These are phyloP conservation scores for Fusarium camptoceras DNA, from an alignment of 2,329 filamentous ascomycete genomes.

Conservation along the genomic window DNA sequence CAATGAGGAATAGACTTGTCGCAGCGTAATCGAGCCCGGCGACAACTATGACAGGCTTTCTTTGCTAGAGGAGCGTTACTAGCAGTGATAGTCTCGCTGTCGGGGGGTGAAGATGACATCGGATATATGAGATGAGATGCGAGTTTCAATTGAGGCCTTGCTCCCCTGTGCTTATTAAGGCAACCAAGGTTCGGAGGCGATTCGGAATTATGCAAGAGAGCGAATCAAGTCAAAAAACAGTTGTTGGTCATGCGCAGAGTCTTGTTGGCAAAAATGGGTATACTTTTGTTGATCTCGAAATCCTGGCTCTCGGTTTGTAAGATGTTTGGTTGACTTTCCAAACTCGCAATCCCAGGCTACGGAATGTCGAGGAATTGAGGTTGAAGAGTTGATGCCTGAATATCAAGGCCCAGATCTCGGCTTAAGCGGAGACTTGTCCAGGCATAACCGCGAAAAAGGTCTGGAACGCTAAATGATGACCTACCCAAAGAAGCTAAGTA, in stretches of 20 bases:
- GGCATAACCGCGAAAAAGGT: neutral
- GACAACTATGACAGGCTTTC: slow-evolving; percentile 64
- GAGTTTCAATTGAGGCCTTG: slow-evolving; percentile 9
- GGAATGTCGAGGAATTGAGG: slow-evolving; percentile 23
- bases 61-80: slow-evolving; percentile 29
- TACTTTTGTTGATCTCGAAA: slow-evolving; percentile 24
- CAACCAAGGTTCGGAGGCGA: slow-evolving; percentile 4
- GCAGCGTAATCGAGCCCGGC: slow-evolving; percentile 63
- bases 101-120: slow-evolving; percentile 36
- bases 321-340: slow-evolving; percentile 39
- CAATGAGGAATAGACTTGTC: slow-evolving; percentile 63
- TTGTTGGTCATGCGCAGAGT: slow-evolving; percentile 1
- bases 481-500: slow-evolving; percentile 7
- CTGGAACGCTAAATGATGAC: neutral
- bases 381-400: slow-evolving; percentile 14
- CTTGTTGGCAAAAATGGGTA: slow-evolving; percentile 17
- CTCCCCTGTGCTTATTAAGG: slow-evolving; percentile 33
- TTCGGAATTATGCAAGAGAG: neutral
- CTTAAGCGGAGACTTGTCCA: slow-evolving; percentile 14
- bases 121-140: slow-evolving; percentile 22
- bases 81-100: slow-evolving; percentile 29
- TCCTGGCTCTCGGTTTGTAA: slow-evolving; percentile 36
- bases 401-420: slow-evolving; percentile 16
- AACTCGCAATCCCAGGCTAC: slow-evolving; percentile 3
- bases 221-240: neutral